phyloP scores from a whole-genome alignment of 441 rosid species.

The Pelargonium australe region DNA sequence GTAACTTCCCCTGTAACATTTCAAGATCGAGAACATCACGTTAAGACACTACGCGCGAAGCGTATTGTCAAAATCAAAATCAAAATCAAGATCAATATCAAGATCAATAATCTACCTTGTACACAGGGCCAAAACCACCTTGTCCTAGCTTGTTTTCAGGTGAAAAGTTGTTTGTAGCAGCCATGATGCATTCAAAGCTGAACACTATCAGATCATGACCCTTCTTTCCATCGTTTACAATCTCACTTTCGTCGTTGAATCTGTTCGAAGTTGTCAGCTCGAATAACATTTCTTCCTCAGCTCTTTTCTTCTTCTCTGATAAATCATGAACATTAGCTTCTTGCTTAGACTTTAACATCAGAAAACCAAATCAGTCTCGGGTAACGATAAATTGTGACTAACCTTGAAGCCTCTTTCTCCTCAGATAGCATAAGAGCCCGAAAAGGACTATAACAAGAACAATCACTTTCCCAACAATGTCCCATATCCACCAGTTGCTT shows the following conservation, averaged over 20 bases:
- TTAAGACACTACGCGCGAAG: not conserved
- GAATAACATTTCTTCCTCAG: not conserved
- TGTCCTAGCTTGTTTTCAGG: not conserved
- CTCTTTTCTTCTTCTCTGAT: not conserved
- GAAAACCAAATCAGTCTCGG: too few relatives aligned
- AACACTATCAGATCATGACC: not conserved
- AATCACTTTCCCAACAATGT: not conserved
- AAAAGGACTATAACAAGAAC: not conserved
- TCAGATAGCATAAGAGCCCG: not conserved
- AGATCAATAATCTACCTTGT: not conserved
- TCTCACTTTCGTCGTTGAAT: not conserved
- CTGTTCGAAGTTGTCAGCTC: not conserved
- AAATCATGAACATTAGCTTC: too few relatives aligned
- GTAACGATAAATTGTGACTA: not conserved
- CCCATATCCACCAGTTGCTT: slow-evolving; percentile 3
- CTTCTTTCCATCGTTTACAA: not conserved
- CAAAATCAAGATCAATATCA: not conserved
- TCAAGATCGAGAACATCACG: not conserved
- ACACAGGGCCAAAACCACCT: slow-evolving; percentile 35
- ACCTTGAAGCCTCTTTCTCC: slow-evolving; percentile 3
- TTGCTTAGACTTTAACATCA: not conserved
- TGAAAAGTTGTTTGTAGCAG: not conserved
- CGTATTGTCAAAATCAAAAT: not conserved
- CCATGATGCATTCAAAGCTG: not conserved
- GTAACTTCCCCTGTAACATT: slow-evolving; percentile 10